Evolutionary conservation across 371 early-diverging fungal genomes (phyloP), one percentile per base, ranked within the genome.

Genomic region (Syncephalastrum contaminatum): DNA sequence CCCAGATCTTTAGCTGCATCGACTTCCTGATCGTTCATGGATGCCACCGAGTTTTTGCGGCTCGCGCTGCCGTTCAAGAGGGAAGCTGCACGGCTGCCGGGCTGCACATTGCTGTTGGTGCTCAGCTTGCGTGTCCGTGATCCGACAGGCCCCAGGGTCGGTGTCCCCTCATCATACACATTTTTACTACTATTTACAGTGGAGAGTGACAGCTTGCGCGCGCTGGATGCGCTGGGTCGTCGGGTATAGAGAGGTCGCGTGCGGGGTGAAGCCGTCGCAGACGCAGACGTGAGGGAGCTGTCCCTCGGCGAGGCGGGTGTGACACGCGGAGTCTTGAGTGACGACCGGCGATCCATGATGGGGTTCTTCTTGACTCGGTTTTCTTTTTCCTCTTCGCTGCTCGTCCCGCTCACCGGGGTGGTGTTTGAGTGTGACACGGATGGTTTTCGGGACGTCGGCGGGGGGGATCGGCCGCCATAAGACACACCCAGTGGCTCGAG

Each of bases 401-500:
- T 62, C 15, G 47, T 62, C 12, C 47, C 58, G 40, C 58, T 58
- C 10, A 39, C 47, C 12, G 50, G 43, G 0, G 44, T 45, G 6
- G 40, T 44, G 18, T 48, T 52, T 21, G 58, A 56, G 22, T 43
- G 58, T 22, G 61, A 61, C 19, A 43, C 51, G 8, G 58, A 50
- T 16, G 58, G 56, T 39, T 58, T 30, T 60, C 7, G 73, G 58
- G 20, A 67, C 65, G 6, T 67, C 60, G 1, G 71, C 64, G 0
- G 71, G 69, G 4, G 59, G 53, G 0, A 54, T 21, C 12, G 60
- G 44, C 51, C 55, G 39, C 14, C 10, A 30, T 36, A 12, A 10
- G 36, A 64, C 12, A 73, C n/a, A 21, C 64, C 59, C 36, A 80
- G 67, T 0, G 80, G 80, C 19, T 75, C 76, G 4, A 80, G 43